phyloP scores from a whole-genome alignment of 2,329 filamentous ascomycete genomes.

The Pseudomassariella vexata region DNA sequence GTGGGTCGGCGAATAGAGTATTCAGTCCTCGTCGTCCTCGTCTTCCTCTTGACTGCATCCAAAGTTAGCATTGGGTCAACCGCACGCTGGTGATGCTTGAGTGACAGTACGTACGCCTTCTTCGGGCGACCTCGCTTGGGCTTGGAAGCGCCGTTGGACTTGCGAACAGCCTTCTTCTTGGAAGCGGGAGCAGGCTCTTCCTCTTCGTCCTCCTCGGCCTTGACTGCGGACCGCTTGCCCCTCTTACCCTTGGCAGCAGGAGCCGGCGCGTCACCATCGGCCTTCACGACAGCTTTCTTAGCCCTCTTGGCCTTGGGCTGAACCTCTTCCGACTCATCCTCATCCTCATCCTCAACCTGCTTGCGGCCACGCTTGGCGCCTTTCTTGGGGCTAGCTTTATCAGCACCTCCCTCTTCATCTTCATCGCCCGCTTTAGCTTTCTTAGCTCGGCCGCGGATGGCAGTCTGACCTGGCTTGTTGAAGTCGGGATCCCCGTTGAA shows the following conservation, averaged over 20 bases:
- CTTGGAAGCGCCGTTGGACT: slow-evolving; percentile 7
- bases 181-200: slow-evolving; percentile 16
- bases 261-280: slow-evolving; percentile 16
- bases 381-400: slow-evolving; percentile 25
- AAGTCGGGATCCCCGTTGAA: slow-evolving; percentile 81
- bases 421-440: slow-evolving; percentile 27
- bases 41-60: too few species aligned
- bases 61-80: background rate
- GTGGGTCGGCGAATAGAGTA: too few species aligned
- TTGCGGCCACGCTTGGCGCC: slow-evolving; percentile 30
- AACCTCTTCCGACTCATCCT: slow-evolving; percentile 22
- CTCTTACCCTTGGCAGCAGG: slow-evolving; percentile 15
- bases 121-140: slow-evolving; percentile 5
- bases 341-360: slow-evolving; percentile 23
- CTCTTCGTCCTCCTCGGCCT: slow-evolving; percentile 19
- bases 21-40: too few species aligned
- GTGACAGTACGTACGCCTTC: slow-evolving; percentile 4
- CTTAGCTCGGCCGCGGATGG: slow-evolving; percentile 47
- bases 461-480: slow-evolving; percentile 62
- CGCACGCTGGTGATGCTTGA: background rate
- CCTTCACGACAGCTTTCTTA: slow-evolving; percentile 22
- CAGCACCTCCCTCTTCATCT: slow-evolving; percentile 23
- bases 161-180: slow-evolving; percentile 21
- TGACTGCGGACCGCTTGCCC: slow-evolving; percentile 20
- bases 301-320: slow-evolving; percentile 34